Evolutionary conservation across 108 stramenopile species (phyloP), one percentile per base, ranked within the genome.

Genomic region (Discostella stelligeroides): DNA sequence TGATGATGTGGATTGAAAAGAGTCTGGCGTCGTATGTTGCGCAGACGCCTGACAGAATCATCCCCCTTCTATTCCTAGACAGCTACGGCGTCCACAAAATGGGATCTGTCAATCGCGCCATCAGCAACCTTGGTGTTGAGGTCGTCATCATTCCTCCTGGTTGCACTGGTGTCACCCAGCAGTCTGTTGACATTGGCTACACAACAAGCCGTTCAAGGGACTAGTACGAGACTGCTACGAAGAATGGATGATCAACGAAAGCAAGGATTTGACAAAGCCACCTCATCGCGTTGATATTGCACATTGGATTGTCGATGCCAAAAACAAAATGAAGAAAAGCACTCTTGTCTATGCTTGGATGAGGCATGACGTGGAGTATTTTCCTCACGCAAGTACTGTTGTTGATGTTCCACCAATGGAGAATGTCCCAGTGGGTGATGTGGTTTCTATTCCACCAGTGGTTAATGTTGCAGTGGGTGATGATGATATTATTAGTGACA

Each of bases 121-220:
- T 71, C 23, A 34, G 62, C 45, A 60, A 60, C 21, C 10, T 61
- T 11, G 70, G 60, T 13, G 60, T 61, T 38, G 70, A 71, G 59
- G 70, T 71, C 21, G n/a, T 23, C 18, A 23, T 49, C 23, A 71
- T 71, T 29, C 70, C 70, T 27, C 39, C 43, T 9, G 60, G 70
- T 12, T 71, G 70, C 21, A 71, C 60, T 11, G 47, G 27, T 34
- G 11, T 71, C 14, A 48, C 46, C 13, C 70, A 71, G 28, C 70
- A n/a, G n/a, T n/a, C 69, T 28, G 66, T 68, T 4, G 54, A 68
- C 53, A 40, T 70, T 9, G 69, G 69, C 34, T 39, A 60, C 12
- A 70, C n/a, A n/a, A 70, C 40, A 70, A 70, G 42, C 69, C 59
- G 14, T 70, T 70, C 23, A 70, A 70, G 59, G 40, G 11, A 2